A percentile compares a stretch with the other conserved stretches of the same genome.
Evolutionary conservation across 805 yeast species (phyloP).

Genomic region (Maudiozyma bulderi): DNA sequence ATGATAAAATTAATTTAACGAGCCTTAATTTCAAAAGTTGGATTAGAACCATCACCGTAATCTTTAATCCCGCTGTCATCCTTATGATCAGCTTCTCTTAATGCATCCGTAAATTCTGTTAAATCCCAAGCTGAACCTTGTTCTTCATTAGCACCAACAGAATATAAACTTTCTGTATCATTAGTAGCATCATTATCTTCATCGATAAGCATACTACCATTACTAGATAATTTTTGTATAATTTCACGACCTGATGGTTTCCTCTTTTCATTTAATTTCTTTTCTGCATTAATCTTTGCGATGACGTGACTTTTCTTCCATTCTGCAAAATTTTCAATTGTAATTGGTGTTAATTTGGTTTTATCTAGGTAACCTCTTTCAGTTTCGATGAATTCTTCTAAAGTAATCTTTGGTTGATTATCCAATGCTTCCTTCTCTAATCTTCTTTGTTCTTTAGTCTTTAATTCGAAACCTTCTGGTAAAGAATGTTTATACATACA

Average conservation of each 20-base stretch:
- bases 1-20: neutral
- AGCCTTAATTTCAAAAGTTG: conserved; percentile 25
- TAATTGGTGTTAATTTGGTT: conserved; percentile 72
- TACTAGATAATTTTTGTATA: conserved; percentile 49
- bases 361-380: conserved; percentile 80
- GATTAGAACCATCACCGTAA: conserved; percentile 58
- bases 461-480: conserved; percentile 93
- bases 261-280: conserved; percentile 36
- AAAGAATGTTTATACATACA: conserved; percentile 93
- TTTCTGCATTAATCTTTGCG: conserved; percentile 39
- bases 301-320: conserved; percentile 73
- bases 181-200: conserved; percentile 21
- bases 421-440: conserved; percentile 79
- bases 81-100: conserved; percentile 29
- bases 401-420: conserved; percentile 76
- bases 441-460: conserved; percentile 92
- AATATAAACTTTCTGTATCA: conserved; percentile 25
- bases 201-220: conserved; percentile 46
- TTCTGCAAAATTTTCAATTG: conserved; percentile 61
- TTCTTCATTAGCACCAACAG: conserved; percentile 12
- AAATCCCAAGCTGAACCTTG: conserved; percentile 36
- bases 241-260: conserved; percentile 60
- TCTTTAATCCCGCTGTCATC: conserved; percentile 44
- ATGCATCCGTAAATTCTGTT: conserved; percentile 32
- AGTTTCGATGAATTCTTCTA: conserved; percentile 92